Evolutionary conservation across 441 rosid species (phyloP), one percentile per base, ranked within the genome.

Genomic region (Arabidopsis hybrid): DNA sequence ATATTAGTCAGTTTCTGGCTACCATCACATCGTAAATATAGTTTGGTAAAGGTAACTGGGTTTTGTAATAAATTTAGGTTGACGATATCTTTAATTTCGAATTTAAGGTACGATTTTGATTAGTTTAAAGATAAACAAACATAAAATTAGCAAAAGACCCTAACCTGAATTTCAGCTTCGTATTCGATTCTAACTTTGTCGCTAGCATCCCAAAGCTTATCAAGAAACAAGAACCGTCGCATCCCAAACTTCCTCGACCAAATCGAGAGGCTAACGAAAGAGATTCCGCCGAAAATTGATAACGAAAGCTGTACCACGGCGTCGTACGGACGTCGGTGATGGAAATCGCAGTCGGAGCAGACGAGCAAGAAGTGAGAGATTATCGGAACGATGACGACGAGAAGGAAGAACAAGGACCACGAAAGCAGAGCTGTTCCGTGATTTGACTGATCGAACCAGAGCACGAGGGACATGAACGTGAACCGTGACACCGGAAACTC

Each of bases 191-290:
- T 74, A 73, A 87, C 94, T 43, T 77, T 75, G 9, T 87, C 91
- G 59, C 81, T 87, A 63, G 79, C 84, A 39, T 81, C 85, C 56
- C 75, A 68, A 17, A 91, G 58, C 80, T 87, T 93, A 73, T 93
- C 95, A 21, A 93, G 81, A 71, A 93, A 91, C 51, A 93, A 74
- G 53, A 93, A 89, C 77, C 74, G 82, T 67, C 81, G 56, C 74
- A 88, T 63, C n/a, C 98, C 96, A 21, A 84, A 91, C 81, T 84
- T 88, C 9, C 86, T 83, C n/a, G 88, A 78, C 98, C 98, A 93
- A 34, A 60, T 43, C 31, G 91, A 78, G n/a, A 93, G 84, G 74
- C 80, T 75, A 6, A 85, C 10, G 67, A 91, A 89, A 8, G 98
- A 89, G 67, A 89, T 78, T 18, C 85, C 72, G 0, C 96, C 90